Evolutionary conservation across 139 green algal species (phyloP).

Genomic region (Chlorella vulgaris): DNA sequence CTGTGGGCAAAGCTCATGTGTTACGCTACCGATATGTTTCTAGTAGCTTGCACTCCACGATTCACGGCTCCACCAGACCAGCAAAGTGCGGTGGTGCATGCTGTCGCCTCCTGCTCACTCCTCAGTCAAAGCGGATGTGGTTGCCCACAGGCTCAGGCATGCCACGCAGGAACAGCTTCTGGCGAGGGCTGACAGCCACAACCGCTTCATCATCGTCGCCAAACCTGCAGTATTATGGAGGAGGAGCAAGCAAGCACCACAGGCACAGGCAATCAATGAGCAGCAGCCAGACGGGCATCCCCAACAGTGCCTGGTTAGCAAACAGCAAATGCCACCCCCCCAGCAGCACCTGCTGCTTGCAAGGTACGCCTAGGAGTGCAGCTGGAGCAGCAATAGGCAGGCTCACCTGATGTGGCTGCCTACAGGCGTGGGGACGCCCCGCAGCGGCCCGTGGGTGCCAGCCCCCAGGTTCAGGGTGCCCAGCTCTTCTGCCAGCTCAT

Average conservation of each 20-base stretch:
- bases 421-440: constrained; percentile 22
- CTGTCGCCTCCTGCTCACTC: too few relatives aligned
- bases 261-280: not conserved
- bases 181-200: constrained; percentile 22
- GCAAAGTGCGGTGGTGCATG: too few relatives aligned
- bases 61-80: too few relatives aligned
- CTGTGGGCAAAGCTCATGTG: too few relatives aligned
- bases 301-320: not conserved
- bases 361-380: not conserved
- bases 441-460: constrained; percentile 5
- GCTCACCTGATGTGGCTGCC: constrained; percentile 29
- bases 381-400: not conserved
- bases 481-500: constrained; percentile 21
- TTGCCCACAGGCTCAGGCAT: constrained; percentile 18
- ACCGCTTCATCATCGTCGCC: constrained; percentile 26
- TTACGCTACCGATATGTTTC: too few relatives aligned
- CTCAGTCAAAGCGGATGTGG: constrained; percentile 41
- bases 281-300: not conserved
- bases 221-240: constrained; percentile 14
- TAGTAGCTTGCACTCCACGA: too few relatives aligned
- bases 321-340: not conserved
- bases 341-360: not conserved
- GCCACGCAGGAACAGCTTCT: constrained; percentile 32
- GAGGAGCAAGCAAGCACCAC: too few relatives aligned
- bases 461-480: constrained; percentile 13